phyloP scores from a whole-genome alignment of 2,329 filamentous ascomycete species.

The Dactylellina drechsleri region DNA sequence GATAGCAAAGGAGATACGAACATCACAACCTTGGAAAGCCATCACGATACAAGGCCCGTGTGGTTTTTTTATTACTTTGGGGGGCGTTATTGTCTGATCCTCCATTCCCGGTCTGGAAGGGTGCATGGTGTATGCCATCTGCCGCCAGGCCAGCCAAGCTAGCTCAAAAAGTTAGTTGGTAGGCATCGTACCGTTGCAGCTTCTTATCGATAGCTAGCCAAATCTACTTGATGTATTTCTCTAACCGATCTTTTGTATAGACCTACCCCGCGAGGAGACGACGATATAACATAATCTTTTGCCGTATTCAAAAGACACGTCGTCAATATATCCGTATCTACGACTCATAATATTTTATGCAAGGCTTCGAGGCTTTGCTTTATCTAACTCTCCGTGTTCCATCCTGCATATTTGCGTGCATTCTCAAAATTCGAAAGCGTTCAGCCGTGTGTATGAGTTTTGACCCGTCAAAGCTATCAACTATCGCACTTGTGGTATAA shows the following conservation, averaged over 20 bases:
- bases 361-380: constrained; percentile 25
- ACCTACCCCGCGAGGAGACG: background rate
- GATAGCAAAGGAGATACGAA: background rate
- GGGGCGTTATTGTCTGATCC: background rate
- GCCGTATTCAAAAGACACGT: constrained; percentile 21
- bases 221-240: background rate
- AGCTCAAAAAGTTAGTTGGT: constrained; percentile 20
- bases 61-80: constrained; percentile 1
- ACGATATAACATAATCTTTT: background rate
- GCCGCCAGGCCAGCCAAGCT: too few species aligned
- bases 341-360: background rate
- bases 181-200: constrained; percentile 19
- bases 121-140: constrained; percentile 9
- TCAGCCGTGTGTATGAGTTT: too few species aligned
- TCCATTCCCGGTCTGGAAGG: constrained; percentile 24
- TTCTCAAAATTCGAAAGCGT: background rate
- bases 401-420: background rate
- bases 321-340: constrained; percentile 22
- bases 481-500: too few species aligned
- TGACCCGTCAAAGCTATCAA: too few species aligned
- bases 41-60: background rate
- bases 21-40: background rate
- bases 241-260: background rate
- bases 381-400: background rate
- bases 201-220: constrained; percentile 34